Evolutionary conservation across 1,139 yeast genomes (phyloP).

Genomic region (Pichia terricola): DNA sequence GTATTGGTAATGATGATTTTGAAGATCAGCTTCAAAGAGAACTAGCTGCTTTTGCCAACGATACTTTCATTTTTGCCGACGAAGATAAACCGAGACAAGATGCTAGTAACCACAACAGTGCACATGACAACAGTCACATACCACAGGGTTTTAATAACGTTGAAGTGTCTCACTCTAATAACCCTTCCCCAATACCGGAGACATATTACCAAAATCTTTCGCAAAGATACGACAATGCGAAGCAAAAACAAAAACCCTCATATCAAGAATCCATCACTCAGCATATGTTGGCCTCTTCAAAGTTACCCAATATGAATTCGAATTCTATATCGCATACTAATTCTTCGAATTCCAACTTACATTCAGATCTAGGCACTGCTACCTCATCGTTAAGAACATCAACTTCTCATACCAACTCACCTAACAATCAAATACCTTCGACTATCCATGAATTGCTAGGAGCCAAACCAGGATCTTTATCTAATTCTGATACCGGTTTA

Average conservation of each 20-base stretch:
- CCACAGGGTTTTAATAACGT: background rate
- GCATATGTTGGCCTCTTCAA: slow-evolving; percentile 4
- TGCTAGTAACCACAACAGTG: slow-evolving; percentile 2
- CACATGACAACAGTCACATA: slow-evolving; percentile 2
- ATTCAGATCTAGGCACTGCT: too few relatives aligned
- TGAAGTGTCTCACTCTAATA: background rate
- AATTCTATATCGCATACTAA: too few relatives aligned
- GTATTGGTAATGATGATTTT: slow-evolving; percentile 22
- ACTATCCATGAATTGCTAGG: slow-evolving; percentile 22
- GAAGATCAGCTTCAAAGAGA: slow-evolving; percentile 67
- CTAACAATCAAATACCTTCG: slow-evolving; percentile 15
- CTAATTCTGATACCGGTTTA: too few relatives aligned
- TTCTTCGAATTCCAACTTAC: too few relatives aligned
- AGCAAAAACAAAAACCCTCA: slow-evolving; percentile 10
- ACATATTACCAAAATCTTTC: slow-evolving; percentile 10
- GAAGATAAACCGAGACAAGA: slow-evolving; percentile 49
- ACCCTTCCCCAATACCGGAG: background rate
- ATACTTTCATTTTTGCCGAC: slow-evolving; percentile 66
- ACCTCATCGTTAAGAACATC: too few relatives aligned
- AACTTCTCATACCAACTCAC: too few relatives aligned
- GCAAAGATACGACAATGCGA: slow-evolving; percentile 11
- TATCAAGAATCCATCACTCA: slow-evolving; percentile 12
- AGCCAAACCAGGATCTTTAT: background rate
- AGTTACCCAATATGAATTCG: too few relatives aligned
- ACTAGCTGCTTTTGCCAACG: slow-evolving; percentile 73